Conservation (phyloP, 2,329 filamentous ascomycete species). For the Chaetoscypha palmicola region DNA sequence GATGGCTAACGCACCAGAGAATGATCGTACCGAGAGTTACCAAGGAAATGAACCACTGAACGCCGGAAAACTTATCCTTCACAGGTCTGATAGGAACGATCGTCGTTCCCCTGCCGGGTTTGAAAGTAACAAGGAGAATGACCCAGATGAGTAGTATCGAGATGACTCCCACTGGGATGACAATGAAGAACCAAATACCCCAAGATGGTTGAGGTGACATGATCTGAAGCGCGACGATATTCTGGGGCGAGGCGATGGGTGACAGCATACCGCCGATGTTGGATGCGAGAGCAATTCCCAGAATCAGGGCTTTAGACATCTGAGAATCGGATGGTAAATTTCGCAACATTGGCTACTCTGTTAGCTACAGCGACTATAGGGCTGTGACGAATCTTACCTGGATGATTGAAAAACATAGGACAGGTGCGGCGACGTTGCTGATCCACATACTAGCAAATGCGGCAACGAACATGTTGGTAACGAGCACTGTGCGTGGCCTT, state of each 20-base stretch:
- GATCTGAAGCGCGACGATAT: constrained; percentile 92
- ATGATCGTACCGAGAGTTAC: constrained; percentile 79
- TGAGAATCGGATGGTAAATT: constrained; percentile 84
- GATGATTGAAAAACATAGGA: constrained; percentile 95
- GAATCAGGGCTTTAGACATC: constrained; percentile 91
- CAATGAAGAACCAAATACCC: constrained; percentile 96
- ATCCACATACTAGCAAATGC: constrained; percentile 99
- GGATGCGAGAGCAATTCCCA: constrained; percentile 89
- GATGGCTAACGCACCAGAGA: constrained; percentile 88
- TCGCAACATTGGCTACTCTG: constrained; percentile 71
- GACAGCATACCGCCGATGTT: constrained; percentile 96
- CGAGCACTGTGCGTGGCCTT: constrained; percentile 74
- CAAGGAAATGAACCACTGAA: constrained; percentile 87
- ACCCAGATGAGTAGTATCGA: constrained; percentile 86
- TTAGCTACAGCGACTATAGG: constrained; percentile 4
- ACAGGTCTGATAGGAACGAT: constrained; percentile 89
- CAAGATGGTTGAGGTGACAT: constrained; percentile 90
- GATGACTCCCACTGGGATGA: constrained; percentile 85
- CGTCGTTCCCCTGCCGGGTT: constrained; percentile 73
- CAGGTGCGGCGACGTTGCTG: constrained; percentile 93
- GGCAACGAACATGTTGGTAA: constrained; percentile 98
- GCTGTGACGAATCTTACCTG: constrained; percentile 50
- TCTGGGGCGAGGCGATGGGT: constrained; percentile 94
- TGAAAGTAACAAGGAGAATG: constrained; percentile 77
- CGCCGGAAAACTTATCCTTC: constrained; percentile 77